Base-by-base conservation (phyloP, 78 protist genomes). In the Dictyostelium brefeldianum region DNA sequence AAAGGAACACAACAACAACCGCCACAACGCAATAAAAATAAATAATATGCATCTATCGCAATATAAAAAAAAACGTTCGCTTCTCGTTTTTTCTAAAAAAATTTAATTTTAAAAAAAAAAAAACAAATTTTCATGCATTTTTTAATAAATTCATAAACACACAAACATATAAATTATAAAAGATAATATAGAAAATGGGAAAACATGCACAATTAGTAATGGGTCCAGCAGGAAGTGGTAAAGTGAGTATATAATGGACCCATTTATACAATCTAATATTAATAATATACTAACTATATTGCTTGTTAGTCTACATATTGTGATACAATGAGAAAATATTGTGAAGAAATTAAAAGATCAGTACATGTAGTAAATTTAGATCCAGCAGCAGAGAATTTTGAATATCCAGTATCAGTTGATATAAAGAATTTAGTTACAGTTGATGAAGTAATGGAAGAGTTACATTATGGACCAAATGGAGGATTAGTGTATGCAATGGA, bases 181-280 rank as follows among this genome's bases (percentile, higher is more conserved):
- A 3, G 2, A 3, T 36, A 3, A 36, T 2, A 36, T 36, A 36
- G 83, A 15, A 48, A 14, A 97, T 97, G 98, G 97, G 89, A n/a
- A 97, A 97, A 75, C 75, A 92, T 81, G 99, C 98, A 20, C 99
- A 97, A 95, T 56, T 99, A 2, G 98, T 99, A 5, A 94, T 99
- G 79, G 99, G 99, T 5, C 99, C 99, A 0, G 99, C 99, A 0
- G 99, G 99, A 5, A 41, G 94, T n/a, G 99, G 99, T 36, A 99
- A 85, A 51, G 91, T 84, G 54, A 3, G 43, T 36, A 36, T 36
- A 36, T 36, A n/a, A n/a, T n/a, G n/a, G n/a, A n/a, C n/a, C n/a
- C n/a, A n/a, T n/a, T n/a, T n/a, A n/a, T n/a, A n/a, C n/a, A n/a
- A n/a, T n/a, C n/a, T n/a, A n/a, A n/a, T n/a, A n/a, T n/a, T n/a